phyloP scores from a whole-genome alignment of 2,329 filamentous ascomycete species.

The Sporothrix luriei region DNA sequence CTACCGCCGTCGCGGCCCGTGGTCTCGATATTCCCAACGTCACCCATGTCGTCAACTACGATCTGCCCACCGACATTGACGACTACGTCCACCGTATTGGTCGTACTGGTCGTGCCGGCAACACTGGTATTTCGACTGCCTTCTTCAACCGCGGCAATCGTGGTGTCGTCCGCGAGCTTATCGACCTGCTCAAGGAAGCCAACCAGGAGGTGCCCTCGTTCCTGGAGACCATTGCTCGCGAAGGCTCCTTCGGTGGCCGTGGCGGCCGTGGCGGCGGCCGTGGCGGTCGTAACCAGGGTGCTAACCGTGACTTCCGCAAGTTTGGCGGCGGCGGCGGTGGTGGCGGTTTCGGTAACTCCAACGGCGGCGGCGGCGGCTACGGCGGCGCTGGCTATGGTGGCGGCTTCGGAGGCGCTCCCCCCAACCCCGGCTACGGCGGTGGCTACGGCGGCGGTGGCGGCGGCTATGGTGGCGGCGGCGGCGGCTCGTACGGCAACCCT shows the following conservation, averaged over 20 bases:
- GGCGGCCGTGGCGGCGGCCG: conserved; percentile 64
- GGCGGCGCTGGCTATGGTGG: conserved; percentile 49
- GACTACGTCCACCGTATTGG: conserved; percentile 98
- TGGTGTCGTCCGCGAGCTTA: conserved; percentile 91
- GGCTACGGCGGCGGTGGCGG: conserved; percentile 62
- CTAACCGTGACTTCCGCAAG: conserved; percentile 90
- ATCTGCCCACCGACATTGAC: conserved; percentile 86
- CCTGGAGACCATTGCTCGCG: conserved; percentile 95
- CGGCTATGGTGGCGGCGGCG: conserved; percentile 53
- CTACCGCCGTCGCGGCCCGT: conserved; percentile 90
- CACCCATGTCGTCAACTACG: conserved; percentile 97
- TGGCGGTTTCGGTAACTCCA: conserved; percentile 49
- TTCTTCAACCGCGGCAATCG: conserved; percentile 99
- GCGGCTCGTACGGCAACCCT: conserved; percentile 65
- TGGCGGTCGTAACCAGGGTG: conserved; percentile 68
- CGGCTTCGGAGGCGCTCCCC: conserved; percentile 40
- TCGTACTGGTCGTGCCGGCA: conserved; percentile 99
- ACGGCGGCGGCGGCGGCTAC: conserved; percentile 48
- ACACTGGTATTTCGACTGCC: conserved; percentile 95
- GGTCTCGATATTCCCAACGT: conserved; percentile 95
- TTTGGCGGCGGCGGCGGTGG: conserved; percentile 67
- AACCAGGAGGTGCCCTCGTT: conserved; percentile 95
- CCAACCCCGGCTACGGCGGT: conserved; percentile 45
- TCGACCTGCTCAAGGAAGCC: conserved; percentile 98
- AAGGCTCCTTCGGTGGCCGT: conserved; percentile 80